Percentiles rank a stretch among this genome's conserved stretches.
phyloP scores from a whole-genome alignment of 495 filamentous ascomycete genomes.

The Cetradonia linearis region DNA sequence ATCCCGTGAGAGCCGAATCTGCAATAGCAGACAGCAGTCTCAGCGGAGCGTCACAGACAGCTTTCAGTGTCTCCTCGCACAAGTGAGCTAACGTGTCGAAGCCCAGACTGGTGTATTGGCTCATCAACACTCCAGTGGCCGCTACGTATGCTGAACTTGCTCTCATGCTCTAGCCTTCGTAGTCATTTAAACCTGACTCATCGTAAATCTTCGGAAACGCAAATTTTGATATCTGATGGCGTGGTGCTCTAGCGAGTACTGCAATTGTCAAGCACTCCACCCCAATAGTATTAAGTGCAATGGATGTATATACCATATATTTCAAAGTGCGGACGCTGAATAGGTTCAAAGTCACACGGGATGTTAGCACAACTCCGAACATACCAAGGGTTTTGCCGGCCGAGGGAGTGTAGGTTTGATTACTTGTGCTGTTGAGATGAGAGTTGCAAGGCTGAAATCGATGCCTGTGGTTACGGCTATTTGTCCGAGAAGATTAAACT shows the following conservation, averaged over 20 bases:
- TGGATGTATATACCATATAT: conserved; percentile 52
- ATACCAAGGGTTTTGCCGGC: conserved; percentile 47
- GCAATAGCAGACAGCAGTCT: conserved; percentile 47
- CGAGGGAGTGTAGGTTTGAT: conserved; percentile 43
- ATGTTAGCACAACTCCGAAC: conserved; percentile 48
- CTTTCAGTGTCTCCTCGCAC: conserved; percentile 48
- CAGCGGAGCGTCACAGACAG: conserved; percentile 47
- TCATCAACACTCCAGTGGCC: conserved; percentile 41
- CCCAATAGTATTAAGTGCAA: conserved; percentile 47
- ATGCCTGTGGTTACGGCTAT: conserved; percentile 57
- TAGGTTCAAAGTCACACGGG: conserved; percentile 47
- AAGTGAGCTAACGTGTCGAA: conserved; percentile 52
- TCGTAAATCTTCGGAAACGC: conserved; percentile 52
- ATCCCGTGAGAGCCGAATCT: conserved; percentile 47
- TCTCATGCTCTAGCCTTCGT: conserved; percentile 37
- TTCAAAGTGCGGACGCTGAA: conserved; percentile 47
- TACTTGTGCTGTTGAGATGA: conserved; percentile 48
- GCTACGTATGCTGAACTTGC: conserved; percentile 48
- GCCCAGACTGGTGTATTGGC: conserved; percentile 44
- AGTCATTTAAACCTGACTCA: conserved; percentile 33
- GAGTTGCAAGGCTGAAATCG: conserved; percentile 48
- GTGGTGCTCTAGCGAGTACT: conserved; percentile 49
- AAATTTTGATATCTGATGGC: conserved; percentile 45
- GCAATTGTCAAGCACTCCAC: conserved; percentile 47
- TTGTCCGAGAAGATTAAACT: conserved; percentile 49